Base-by-base conservation (phyloP, 2,329 filamentous ascomycete genomes). In the Arachnopeziza araneosa region DNA sequence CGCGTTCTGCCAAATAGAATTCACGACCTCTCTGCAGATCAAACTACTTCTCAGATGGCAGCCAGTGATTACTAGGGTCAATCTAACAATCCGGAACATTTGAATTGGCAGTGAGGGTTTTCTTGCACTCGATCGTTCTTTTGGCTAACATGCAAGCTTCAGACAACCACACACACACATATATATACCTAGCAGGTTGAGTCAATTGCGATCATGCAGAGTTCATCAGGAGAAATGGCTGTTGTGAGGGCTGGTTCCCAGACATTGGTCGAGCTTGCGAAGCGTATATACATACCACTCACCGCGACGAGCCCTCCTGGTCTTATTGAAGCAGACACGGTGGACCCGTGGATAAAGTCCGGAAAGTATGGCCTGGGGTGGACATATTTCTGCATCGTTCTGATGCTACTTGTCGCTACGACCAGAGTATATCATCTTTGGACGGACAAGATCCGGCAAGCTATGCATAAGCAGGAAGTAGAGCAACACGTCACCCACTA, bases 381-480 rank as follows among this genome's bases (percentile, higher is more conserved):
- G 86, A 91, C 93, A 17, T 96, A 96, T 75, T 96, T 96, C 70
- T 86, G 89, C 56, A 74, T 96, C 54, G 84, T 87, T 55, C 74
- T 97, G 61, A 80, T 93, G 64, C 81, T 83, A 26, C 69, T 84
- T 57, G 86, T 93, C 4, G 77, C 89, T 12, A 69, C 88, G 12
- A 79, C 93, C 71, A 86, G 91, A 66, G 81, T 90, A 71, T 96
- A 93, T 80, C 89, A 96, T 74, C 87, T 89, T 67, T 96, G 91
- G 88, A 91, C 93, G 68, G 93, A 97, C 78, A 96, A 95, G 77
- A 91, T 96, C 66, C 85, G 93, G 66, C 90, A 93, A 67, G 93
- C 91, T 64, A 84, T 95, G 62, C 90, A 95, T 77, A 93, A 96
- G 76, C 87, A 95, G 71, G 86, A 91, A 72, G 81, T 90, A 68